Evolutionary conservation across 768 basidiomycete species (phyloP).

Genomic region (Pulveroboletus frians): DNA sequence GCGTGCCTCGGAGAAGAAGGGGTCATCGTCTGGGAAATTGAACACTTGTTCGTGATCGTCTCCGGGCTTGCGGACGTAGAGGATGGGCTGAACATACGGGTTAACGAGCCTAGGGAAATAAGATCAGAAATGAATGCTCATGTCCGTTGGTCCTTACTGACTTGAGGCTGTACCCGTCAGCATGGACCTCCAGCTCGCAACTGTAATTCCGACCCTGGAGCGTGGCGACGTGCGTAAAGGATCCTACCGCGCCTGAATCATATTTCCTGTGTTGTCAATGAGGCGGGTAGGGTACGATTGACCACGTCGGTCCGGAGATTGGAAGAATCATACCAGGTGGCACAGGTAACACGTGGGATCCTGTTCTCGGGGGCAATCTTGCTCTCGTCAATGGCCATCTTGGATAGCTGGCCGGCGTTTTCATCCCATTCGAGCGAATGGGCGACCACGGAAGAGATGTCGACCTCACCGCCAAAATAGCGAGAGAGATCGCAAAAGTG

Average conservation of each 20-base stretch:
- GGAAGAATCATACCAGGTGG: slow-evolving; percentile 63
- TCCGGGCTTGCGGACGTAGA: slow-evolving; percentile 81
- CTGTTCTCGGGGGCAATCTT: slow-evolving; percentile 82
- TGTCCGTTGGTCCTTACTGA: slow-evolving; percentile 29
- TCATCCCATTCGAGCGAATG: slow-evolving; percentile 94
- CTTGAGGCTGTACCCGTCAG: slow-evolving; percentile 89
- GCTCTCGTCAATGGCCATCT: slow-evolving; percentile 78
- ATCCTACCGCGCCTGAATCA: slow-evolving; percentile 88
- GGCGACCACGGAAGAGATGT: slow-evolving; percentile 72
- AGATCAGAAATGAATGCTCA: slow-evolving; percentile 5
- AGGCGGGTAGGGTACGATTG: slow-evolving; percentile 12
- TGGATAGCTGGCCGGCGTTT: slow-evolving; percentile 77
- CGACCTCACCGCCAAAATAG: slow-evolving; percentile 95
- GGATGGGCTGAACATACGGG: slow-evolving; percentile 88
- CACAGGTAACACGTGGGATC: slow-evolving; percentile 89
- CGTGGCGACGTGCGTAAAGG: slow-evolving; percentile 83
- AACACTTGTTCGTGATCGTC: slow-evolving; percentile 69
- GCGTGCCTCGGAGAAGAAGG: slow-evolving; percentile 84
- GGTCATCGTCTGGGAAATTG: slow-evolving; percentile 78
- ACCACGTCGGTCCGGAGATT: slow-evolving; percentile 18
- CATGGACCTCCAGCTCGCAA: slow-evolving; percentile 90
- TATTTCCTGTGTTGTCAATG: slow-evolving; percentile 68
- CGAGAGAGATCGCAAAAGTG: slow-evolving; percentile 97
- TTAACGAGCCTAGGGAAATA: slow-evolving; percentile 65
- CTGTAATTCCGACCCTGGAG: slow-evolving; percentile 92